Base-by-base conservation (phyloP, 805 yeast genomes). In the Spathaspora passalidarum region DNA sequence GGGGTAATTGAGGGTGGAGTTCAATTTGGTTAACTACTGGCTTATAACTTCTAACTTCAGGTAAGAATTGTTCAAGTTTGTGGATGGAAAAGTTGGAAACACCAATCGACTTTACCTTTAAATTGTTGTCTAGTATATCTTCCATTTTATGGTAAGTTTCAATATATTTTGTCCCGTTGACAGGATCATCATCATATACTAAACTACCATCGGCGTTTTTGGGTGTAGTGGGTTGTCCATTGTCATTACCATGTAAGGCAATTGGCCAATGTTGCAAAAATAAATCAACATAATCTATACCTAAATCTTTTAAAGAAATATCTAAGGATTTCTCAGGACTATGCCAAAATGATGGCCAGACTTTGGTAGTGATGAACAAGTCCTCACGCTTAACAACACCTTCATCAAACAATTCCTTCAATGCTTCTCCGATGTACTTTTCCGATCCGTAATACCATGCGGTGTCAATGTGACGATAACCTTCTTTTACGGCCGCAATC, bases 1-100 rank as follows among this genome's bases (percentile, higher is more conserved):
- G 57, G 16, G 62, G 65, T 38, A 59, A 56, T 49, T 57, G 58
- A 34, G 65, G 67, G 63, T 88, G 95, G 29, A 81, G 66, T 69
- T 88, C 96, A 49, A 86, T 74, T 70, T 88, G 96, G 66, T 83
- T 80, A 37, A 74, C 79, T 9, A 79, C 88, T 6, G 96, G 96
- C 42, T 59, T 56, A 23, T 53, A 46, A 1, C 79, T 57, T 2
- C 70, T 79, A 2, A 74, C 74, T 84, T 86, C 81, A 2, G 59
- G 54, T 36, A 84, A 66, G 38, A 87, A 63, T 59, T 84, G 85
- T 47, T 81, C 75, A 18, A 87, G 60, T 58, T 82, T 88, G 4
- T 62, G 65, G 13, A 63, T 57, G 40, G 88, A 88, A 56, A 75
- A 87, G 66, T 86, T 86, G 7, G 95, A 86, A n/a, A 88, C 91